Base-by-base conservation (phyloP, 139 green algal species). In the Auxenochlorella pyrenoidosa region DNA sequence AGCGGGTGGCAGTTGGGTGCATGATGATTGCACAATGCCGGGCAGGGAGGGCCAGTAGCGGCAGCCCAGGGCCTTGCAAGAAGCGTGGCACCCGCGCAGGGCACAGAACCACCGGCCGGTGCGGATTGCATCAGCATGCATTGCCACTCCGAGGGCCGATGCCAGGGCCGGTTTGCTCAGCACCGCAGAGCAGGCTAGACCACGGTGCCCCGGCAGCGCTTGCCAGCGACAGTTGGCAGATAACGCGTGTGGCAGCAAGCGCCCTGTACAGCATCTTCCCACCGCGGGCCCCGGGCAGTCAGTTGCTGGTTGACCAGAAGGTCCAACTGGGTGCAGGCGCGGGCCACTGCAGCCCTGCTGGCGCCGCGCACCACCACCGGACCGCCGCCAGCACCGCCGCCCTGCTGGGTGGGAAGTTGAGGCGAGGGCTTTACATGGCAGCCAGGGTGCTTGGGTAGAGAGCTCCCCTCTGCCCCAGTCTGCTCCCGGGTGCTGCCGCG, bases 241-340 rank as follows among this genome's bases (percentile, higher is more conserved):
- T n/a, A n/a, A n/a, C n/a, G n/a, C n/a, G n/a, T n/a, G n/a, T n/a
- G n/a, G n/a, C n/a, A n/a, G n/a, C n/a, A n/a, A n/a, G n/a, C n/a
- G n/a, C n/a, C n/a, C n/a, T n/a, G n/a, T n/a, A n/a, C n/a, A n/a
- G n/a, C n/a, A n/a, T n/a, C n/a, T n/a, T n/a, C 63, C 22, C 40
- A 58, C 72, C 40, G 59, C 19, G 36, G 36, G 0, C 72, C 75
- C 0, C 75, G 75, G 1, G 75, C 47, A 5, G 28, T 47, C 38
- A 85, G 80, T 0, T 65, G 60, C 36, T 75, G 58, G 22, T 22
- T 40, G 38, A 85, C 41, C 19, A 85, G 36, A 60, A 85, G 60
- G 36, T 76, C 80, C 30, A 75, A 16, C 59, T 85, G 80, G 36
- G 80, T 85, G 40, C 80, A 75, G 38, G 80, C 80, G 4, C 80